Base-by-base conservation (phyloP, 2,329 filamentous ascomycete species). In the Fusarium odoratissimum region DNA sequence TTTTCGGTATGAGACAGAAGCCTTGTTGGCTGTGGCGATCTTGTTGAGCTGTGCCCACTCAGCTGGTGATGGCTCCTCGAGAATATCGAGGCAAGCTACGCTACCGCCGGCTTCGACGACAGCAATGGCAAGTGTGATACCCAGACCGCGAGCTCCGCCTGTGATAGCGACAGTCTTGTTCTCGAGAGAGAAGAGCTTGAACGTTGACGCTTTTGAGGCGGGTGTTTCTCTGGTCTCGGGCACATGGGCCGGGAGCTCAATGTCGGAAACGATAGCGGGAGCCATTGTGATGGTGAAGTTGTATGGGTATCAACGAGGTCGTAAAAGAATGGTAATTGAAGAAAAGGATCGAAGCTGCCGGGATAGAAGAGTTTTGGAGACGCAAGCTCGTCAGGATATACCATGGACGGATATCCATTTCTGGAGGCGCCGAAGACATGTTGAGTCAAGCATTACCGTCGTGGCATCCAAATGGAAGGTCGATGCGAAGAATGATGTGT, bases 91-190 rank as follows among this genome's bases (percentile, higher is more conserved):
- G 67, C 84, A 87, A 11, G 83, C 84, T 48, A 85, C 86, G 72
- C 85, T 81, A 37, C 84, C 86, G 21, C 86, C 85, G 19, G 85
- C 84, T 71, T 88, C 86, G 49, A 86, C 75, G 7, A 88, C 80
- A 5, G 85, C 87, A 33, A 80, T 79, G 8, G 86, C 84, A 19
- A 88, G 81, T 23, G 83, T 84, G 44, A 88, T 84, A 19, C 87
- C 87, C 2, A 89, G 80, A 19, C 87, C 86, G 21, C 86, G 83
- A 13, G 83, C 86, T 45, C 84, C 87, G 11, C 87, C 86, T 2
- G 87, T 88, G 45, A 89, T 86, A 40, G 81, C 83, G 30, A 84
- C 79, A 0, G 84, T 86, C 69, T 81, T 83, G 45, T 80, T 81
- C 45, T 80, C 77, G 14, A 88, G 83, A 8, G 85, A 86, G 74